Evolutionary conservation across 2,329 filamentous ascomycete genomes (phyloP), one percentile per base, ranked within the genome.

Genomic region (Trichothecium roseum): DNA sequence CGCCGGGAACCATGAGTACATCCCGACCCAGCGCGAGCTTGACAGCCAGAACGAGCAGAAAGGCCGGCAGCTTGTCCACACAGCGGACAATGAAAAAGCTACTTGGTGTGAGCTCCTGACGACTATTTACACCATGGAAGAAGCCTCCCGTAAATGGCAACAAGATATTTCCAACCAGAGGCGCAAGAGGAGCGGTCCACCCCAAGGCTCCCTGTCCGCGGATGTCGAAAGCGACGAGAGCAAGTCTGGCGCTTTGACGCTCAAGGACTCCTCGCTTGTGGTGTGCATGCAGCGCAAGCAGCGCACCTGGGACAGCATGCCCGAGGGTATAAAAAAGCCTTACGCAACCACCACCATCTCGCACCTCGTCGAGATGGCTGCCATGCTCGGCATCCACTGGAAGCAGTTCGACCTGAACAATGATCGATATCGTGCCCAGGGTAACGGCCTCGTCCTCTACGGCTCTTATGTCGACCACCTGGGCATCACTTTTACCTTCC

Each of bases 361-460:
- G 7, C 55, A 60, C 32, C 39, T 60, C 1, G 46, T 60, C 0
- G 56, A 59, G 40, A 49, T 59, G 4, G 55, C 53, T 0, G 53
- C 48, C 8, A 52, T 60, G 47, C 37, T 60, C 2, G 56, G 62
- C 4, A 49, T 65, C 5, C 50, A 64, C 35, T 65, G 62, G 62
- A 63, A 53, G 30, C 50, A 54, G 3, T 64, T 64, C 24, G 56
- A 62, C 17, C 47, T 54, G 1, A 50, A 47, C 8, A 42, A 47
- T 4, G 55, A 62, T 43, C 53, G 55, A 13, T 50, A 62, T 4
- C 54, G 50, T 5, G 57, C 55, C 0, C 51, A 60, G 16, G 57
- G 57, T 5, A 60, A 60, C 35, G 56, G 57, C 1, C 58, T 50
- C 36, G 49, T 56, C 20, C 32, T 60, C 2, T 47, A 45, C 3